Evolutionary conservation across 2,329 filamentous ascomycete species (phyloP).

Genomic region (Calonectria ilicicola): DNA sequence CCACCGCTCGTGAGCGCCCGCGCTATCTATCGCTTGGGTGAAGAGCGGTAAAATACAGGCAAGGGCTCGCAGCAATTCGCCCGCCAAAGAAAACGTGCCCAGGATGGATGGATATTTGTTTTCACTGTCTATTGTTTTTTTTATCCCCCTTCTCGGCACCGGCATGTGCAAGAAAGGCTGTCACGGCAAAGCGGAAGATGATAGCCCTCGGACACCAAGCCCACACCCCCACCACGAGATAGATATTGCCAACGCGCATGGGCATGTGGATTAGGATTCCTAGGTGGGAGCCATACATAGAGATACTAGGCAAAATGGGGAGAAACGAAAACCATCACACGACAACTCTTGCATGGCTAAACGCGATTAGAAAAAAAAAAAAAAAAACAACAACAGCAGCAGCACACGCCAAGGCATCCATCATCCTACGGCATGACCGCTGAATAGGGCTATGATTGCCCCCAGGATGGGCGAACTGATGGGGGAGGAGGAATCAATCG

Average conservation of each 20-base stretch:
- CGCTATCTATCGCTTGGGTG: slow-evolving; percentile 1
- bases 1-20: not conserved
- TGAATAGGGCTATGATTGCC: not conserved
- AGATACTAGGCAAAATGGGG: not conserved
- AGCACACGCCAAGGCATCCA: not conserved
- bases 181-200: not conserved
- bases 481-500: too few relatives aligned
- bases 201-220: not conserved
- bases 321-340: not conserved
- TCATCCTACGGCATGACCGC: not conserved
- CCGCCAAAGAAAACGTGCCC: not conserved
- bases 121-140: not conserved
- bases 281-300: not conserved
- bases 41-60: slow-evolving; percentile 1
- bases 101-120: not conserved
- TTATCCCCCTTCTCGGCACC: too few relatives aligned
- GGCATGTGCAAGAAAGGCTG: not conserved
- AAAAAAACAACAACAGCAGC: not conserved
- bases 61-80: not conserved
- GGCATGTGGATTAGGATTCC: not conserved
- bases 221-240: not conserved
- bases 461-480: too few relatives aligned
- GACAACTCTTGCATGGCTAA: not conserved
- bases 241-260: not conserved
- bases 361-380: not conserved